Percentiles rank a stretch among this genome's conserved stretches.
These are phyloP conservation scores for Colletotrichum viniferum DNA, from an alignment of 2,329 filamentous ascomycete species.

Conservation along the genomic window DNA sequence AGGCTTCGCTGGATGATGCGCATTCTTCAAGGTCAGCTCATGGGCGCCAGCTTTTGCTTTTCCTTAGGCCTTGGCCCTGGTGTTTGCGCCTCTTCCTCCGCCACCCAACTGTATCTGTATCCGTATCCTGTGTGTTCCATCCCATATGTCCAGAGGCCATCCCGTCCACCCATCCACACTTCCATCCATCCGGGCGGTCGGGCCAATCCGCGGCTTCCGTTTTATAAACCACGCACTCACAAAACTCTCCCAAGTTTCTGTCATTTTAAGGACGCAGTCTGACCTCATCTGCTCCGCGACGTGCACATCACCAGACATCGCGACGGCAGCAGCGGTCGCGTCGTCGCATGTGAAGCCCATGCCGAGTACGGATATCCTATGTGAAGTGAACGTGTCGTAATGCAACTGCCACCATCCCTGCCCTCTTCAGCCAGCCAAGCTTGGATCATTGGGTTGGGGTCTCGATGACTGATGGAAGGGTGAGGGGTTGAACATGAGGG, in stretches of 20 bases:
- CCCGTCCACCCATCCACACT: not conserved
- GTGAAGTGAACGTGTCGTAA: conserved; percentile 9
- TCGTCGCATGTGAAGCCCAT: conserved; percentile 11
- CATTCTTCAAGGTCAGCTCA: conserved; percentile 14
- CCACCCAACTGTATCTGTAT: not conserved
- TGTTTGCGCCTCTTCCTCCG: not conserved
- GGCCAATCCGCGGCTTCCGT: not conserved
- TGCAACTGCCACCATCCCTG: not conserved
- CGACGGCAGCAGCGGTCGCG: not conserved
- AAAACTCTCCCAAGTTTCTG: not conserved
- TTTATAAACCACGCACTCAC: not conserved
- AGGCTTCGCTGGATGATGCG: not conserved
- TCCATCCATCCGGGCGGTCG: conserved; percentile 15
- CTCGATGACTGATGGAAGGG: not conserved
- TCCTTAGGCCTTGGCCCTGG: not conserved
- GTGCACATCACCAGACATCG: conserved; percentile 11
- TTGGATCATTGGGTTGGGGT: conserved; percentile 9
- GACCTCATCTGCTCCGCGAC: conserved; percentile 2
- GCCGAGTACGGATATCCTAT: not conserved
- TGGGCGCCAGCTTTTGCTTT: not conserved
- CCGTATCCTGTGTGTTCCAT: not conserved
- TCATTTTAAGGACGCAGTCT: conserved; percentile 10
- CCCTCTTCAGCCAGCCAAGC: conserved; percentile 1
- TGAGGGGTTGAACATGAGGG: conserved; percentile 11
- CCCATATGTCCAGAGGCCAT: conserved; percentile 1